phyloP scores from a whole-genome alignment of 148 eudicot genomes.

The Cornus florida region DNA sequence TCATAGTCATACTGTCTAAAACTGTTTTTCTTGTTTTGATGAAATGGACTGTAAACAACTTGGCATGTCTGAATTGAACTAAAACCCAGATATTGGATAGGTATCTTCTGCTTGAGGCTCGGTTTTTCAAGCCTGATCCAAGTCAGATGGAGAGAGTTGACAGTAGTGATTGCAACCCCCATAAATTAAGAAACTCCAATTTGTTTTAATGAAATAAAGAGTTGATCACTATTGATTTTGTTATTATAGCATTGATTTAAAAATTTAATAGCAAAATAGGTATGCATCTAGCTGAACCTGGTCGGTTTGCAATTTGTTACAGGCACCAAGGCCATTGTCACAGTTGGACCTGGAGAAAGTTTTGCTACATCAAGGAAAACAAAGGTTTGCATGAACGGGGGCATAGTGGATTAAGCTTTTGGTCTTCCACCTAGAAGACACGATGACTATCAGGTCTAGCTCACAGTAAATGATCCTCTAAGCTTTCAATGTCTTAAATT shows the following conservation, averaged over 20 bases:
- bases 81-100: neutral
- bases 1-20: neutral
- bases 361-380: neutral
- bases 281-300: neutral
- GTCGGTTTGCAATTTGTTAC: neutral
- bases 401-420: slow-evolving; percentile 6
- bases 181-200: neutral
- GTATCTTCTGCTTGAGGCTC: neutral
- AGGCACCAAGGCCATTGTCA: slow-evolving; percentile 1
- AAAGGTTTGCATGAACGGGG: neutral
- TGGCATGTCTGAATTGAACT: neutral
- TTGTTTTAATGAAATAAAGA: neutral
- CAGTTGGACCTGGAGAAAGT: slow-evolving; percentile 15
- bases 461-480: neutral
- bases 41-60: neutral
- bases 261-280: neutral
- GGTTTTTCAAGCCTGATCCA: neutral
- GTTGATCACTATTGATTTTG: neutral
- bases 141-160: neutral
- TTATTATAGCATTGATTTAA: neutral
- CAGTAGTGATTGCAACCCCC: neutral
- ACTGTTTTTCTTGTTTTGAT: neutral
- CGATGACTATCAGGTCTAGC: neutral
- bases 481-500: neutral
- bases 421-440: slow-evolving; percentile 10